phyloP scores from a whole-genome alignment of 257 asterid genomes.

The Osmanthus fragrans region DNA sequence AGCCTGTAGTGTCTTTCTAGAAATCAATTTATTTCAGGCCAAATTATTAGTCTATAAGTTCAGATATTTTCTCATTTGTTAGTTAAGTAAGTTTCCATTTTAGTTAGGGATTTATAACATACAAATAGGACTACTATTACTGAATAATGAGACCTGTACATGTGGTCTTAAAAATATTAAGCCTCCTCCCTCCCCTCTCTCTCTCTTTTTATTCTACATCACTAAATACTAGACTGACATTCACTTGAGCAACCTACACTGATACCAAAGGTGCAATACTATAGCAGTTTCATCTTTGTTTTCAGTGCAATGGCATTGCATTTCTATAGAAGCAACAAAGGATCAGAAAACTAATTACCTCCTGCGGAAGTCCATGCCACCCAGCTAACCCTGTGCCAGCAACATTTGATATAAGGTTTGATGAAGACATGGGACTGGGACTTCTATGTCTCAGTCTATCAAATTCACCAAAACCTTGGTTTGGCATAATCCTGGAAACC shows the following conservation, averaged over 20 bases:
- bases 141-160: neutral
- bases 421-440: slow-evolving; percentile 96
- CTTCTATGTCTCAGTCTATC: slow-evolving; percentile 89
- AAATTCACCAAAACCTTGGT: slow-evolving; percentile 74
- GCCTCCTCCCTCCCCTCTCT: neutral
- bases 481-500: slow-evolving; percentile 78
- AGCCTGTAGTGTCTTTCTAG: too few species aligned
- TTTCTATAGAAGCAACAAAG: neutral
- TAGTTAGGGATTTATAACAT: neutral
- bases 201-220: neutral
- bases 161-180: neutral
- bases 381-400: slow-evolving; percentile 63
- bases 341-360: slow-evolving; percentile 41
- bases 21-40: neutral
- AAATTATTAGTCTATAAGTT: neutral
- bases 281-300: neutral
- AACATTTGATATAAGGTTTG: slow-evolving; percentile 67
- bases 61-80: neutral
- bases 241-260: slow-evolving; percentile 15
- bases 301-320: neutral
- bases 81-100: neutral
- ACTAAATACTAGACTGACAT: neutral
- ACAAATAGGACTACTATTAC: neutral
- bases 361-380: slow-evolving; percentile 83
- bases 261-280: neutral